A percentile compares a stretch with the other conserved stretches of the same genome.
These are phyloP conservation scores for Beauveria rudraprayagi DNA, from an alignment of 2,329 filamentous ascomycete species.

Conservation along the genomic window DNA sequence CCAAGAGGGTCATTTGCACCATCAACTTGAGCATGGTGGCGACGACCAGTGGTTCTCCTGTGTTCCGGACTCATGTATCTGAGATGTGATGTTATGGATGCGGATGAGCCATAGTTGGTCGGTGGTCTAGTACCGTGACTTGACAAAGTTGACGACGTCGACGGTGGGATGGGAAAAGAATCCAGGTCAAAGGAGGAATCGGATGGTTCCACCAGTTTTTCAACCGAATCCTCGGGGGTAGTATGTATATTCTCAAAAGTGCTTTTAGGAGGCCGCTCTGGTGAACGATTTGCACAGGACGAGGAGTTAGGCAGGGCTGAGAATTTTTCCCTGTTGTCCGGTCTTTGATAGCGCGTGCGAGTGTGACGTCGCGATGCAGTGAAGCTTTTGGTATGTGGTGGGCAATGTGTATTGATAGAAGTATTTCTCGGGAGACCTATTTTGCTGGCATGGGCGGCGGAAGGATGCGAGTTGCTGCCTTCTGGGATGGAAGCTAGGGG, in stretches of 20 bases:
- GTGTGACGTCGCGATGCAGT: slow-evolving; percentile 19
- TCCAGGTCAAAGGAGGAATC: slow-evolving; percentile 18
- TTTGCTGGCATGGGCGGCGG: slow-evolving; percentile 13
- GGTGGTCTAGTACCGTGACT: background rate
- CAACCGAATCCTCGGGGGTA: background rate
- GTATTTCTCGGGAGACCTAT: slow-evolving; percentile 6
- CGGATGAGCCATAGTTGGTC: background rate
- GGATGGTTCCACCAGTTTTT: background rate
- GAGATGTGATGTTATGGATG: background rate
- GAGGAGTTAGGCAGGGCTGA: background rate
- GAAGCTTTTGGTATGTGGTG: slow-evolving; percentile 21
- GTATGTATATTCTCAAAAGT: slow-evolving; percentile 1
- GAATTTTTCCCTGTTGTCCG: background rate
- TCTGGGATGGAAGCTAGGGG: slow-evolving; percentile 22
- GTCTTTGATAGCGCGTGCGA: slow-evolving; percentile 16
- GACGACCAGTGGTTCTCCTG: background rate
- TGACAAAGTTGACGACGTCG: slow-evolving; percentile 7
- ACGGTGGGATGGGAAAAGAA: slow-evolving; percentile 18
- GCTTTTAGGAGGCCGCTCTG: background rate
- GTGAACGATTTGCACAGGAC: background rate
- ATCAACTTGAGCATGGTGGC: background rate
- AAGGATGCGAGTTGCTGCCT: slow-evolving; percentile 15
- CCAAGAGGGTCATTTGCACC: slow-evolving; percentile 8
- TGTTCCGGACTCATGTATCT: background rate
- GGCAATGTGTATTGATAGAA: slow-evolving; percentile 16